Evolutionary conservation across 495 filamentous ascomycete genomes (phyloP), one percentile per base, ranked within the genome.

Genomic region (Hypoxylon perforatum): DNA sequence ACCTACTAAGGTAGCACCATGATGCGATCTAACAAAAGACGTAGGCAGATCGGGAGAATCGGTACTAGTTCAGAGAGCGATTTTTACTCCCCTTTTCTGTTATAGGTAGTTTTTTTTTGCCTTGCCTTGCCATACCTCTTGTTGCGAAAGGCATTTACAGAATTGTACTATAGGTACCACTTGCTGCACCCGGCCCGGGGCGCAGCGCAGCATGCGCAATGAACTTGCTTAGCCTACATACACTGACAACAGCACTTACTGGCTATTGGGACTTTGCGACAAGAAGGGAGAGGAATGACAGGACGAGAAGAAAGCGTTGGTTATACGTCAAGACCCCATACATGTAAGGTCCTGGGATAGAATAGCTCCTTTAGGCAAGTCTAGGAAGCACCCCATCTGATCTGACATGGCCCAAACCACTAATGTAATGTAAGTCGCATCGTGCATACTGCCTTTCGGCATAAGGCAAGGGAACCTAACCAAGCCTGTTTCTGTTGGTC

Each of bases 161-260:
- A n/a, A n/a, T n/a, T 28, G 25, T 28, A 28, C 25, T 28, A 28
- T 28, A 28, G 25, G 25, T 28, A 28, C 25, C 3, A 42, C 39
- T 63, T 72, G 68, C 68, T 74, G 63, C 70, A 61, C 73, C 63
- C 71, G 74, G 77, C 56, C 57, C 62, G 69, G 53, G 53, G 52
- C 52, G 52, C 76, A 75, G 49, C 70, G 71, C 35, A 72, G 33
- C 46, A 67, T 63, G 48, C 56, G 67, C 51, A 57, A 56, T 53
- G 54, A 72, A 65, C 50, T 42, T 28, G n/a, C n/a, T n/a, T n/a
- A n/a, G n/a, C n/a, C n/a, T n/a, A n/a, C n/a, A n/a, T n/a, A n/a
- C n/a, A n/a, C n/a, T n/a, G n/a, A n/a, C n/a, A n/a, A n/a, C n/a
- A n/a, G n/a, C n/a, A n/a, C n/a, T n/a, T n/a, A n/a, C n/a, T n/a